phyloP scores from a whole-genome alignment of 106 monocot genomes.

The Alisma plantagoaquatica region DNA sequence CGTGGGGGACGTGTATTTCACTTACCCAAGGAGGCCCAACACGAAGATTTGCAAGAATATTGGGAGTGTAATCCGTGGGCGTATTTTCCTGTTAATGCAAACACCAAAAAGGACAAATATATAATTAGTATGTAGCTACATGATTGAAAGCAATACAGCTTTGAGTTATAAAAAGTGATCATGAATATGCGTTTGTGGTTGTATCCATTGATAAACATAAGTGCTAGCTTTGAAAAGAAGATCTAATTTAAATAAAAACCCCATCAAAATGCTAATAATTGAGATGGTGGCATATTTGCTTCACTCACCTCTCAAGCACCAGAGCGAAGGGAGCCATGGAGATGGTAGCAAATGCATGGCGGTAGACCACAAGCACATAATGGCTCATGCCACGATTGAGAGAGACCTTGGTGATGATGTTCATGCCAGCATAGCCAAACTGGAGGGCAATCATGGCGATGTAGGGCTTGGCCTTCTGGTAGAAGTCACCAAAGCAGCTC shows the following conservation, averaged over 20 bases:
- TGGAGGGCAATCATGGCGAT: slow-evolving; percentile 68
- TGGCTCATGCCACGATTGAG: slow-evolving; percentile 86
- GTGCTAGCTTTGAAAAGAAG: no score
- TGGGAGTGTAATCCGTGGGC: slow-evolving; percentile 50
- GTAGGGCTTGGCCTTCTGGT: slow-evolving; percentile 54
- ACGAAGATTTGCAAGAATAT: slow-evolving; percentile 69
- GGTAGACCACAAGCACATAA: slow-evolving; percentile 78
- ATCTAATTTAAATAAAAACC: no score
- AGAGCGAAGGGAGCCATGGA: slow-evolving; percentile 84
- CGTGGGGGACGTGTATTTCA: no score
- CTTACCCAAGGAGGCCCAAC: slow-evolving; percentile 52
- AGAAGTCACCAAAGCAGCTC: background rate
- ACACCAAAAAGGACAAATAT: no score
- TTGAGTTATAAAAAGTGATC: no score
- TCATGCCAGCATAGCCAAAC: slow-evolving; percentile 88
- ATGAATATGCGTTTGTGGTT: no score
- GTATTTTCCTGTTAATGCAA: slow-evolving; percentile 45
- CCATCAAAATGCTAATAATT: no score
- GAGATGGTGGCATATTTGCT: no score
- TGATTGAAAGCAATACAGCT: no score
- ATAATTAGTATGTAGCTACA: no score
- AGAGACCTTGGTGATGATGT: slow-evolving; percentile 71
- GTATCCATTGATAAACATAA: no score
- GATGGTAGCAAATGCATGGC: slow-evolving; percentile 74
- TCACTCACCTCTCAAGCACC: slow-evolving; percentile 70